phyloP scores from a whole-genome alignment of 2,329 filamentous ascomycete species.

The Aspergillus udagawae region DNA sequence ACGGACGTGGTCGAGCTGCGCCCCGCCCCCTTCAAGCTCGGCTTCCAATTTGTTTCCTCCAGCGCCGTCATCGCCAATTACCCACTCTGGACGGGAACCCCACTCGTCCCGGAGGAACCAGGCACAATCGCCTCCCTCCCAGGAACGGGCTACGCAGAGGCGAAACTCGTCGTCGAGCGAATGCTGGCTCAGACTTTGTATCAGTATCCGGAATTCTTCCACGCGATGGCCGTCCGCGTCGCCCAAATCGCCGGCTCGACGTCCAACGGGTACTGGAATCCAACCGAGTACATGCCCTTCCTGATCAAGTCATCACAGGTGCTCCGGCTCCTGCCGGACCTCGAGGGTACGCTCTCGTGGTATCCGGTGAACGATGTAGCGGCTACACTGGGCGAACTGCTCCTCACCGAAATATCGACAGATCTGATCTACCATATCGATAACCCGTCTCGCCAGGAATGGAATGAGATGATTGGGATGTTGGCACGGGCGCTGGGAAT shows the following conservation, averaged over 20 bases:
- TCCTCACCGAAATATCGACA: conserved; percentile 15
- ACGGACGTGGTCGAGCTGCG: conserved; percentile 22
- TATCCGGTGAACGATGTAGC: conserved; percentile 44
- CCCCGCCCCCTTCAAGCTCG: conserved; percentile 15
- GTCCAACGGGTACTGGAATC: conserved; percentile 53
- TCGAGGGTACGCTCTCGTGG: conserved; percentile 44
- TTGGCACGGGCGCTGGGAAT: conserved; percentile 34
- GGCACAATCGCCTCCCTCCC: conserved; percentile 40
- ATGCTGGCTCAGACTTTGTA: conserved; percentile 49
- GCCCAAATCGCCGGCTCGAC: conserved; percentile 53
- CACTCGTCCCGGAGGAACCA: conserved; percentile 44
- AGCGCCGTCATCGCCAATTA: conserved; percentile 39
- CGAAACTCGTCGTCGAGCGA: conserved; percentile 49
- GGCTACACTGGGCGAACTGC: conserved; percentile 30
- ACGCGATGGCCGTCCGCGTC: conserved; percentile 41
- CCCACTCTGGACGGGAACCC: conserved; percentile 17
- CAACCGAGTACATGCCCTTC: conserved; percentile 49
- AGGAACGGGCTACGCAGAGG: conserved; percentile 49
- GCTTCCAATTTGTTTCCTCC: conserved; percentile 42
- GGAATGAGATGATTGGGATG: conserved; percentile 31
- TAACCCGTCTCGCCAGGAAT: conserved; percentile 42
- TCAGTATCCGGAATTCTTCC: conserved; percentile 40
- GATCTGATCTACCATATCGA: conserved; percentile 46
- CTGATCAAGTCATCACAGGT: conserved; percentile 50
- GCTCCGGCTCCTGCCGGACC: conserved; percentile 39